Percentiles rank a stretch among this genome's conserved stretches.
Conservation (phyloP, 1,139 yeast genomes). For the Lodderomyces oxycetoniae region DNA sequence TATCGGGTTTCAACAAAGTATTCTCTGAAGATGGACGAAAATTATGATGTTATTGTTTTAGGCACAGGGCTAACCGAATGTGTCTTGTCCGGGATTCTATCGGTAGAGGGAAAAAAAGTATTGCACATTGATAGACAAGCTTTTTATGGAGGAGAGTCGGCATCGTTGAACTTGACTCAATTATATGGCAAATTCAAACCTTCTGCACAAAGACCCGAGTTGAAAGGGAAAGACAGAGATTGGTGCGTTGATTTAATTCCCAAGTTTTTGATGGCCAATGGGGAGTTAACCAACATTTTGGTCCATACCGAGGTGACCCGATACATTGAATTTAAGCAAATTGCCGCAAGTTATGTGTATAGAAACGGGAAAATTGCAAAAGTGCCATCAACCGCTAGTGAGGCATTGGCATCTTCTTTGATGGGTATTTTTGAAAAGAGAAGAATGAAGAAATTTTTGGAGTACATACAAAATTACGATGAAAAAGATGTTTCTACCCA, state of each 20-base stretch:
- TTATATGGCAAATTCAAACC: constrained; percentile 71
- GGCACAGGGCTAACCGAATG: constrained; percentile 93
- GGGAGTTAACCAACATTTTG: constrained; percentile 91
- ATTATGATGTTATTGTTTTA: constrained; percentile 68
- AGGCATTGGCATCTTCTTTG: constrained; percentile 85
- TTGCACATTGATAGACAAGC: constrained; percentile 95
- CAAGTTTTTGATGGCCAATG: constrained; percentile 95
- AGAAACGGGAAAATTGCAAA: constrained; percentile 88
- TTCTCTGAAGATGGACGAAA: constrained; percentile 68
- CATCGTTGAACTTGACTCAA: constrained; percentile 59
- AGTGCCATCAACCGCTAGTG: constrained; percentile 89
- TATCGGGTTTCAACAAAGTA: not conserved
- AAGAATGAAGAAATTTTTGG: constrained; percentile 87
- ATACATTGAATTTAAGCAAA: constrained; percentile 93
- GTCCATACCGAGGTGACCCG: constrained; percentile 95
- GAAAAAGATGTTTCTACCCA: constrained; percentile 80
- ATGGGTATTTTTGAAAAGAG: constrained; percentile 97
- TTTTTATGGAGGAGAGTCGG: constrained; percentile 86
- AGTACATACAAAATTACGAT: constrained; percentile 77
- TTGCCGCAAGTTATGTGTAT: constrained; percentile 91
- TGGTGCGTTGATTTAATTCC: constrained; percentile 98
- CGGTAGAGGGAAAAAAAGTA: constrained; percentile 89
- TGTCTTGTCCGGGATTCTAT: constrained; percentile 84
- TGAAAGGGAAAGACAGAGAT: constrained; percentile 88
- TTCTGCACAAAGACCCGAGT: constrained; percentile 60